A percentile compares a stretch with the other conserved stretches of the same genome.
These are phyloP conservation scores for Inonotus obliquus DNA, from an alignment of 1,284 basidiomycete genomes.

Conservation along the genomic window DNA sequence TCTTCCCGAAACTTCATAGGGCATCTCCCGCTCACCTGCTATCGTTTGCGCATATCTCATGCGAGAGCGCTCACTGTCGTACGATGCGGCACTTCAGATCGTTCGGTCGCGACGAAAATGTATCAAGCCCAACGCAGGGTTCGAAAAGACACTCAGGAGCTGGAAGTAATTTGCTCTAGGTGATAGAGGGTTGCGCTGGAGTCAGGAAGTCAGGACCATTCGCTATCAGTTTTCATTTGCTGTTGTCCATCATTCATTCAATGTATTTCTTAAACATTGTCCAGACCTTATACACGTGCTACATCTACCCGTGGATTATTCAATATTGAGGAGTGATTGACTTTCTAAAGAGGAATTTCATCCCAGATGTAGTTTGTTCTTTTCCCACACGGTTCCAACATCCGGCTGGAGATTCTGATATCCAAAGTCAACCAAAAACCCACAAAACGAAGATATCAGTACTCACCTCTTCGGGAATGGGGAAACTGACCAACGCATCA, in stretches of 20 bases:
- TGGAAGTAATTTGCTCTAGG: slow-evolving; percentile 12
- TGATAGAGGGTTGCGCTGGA: no score
- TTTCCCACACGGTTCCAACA: slow-evolving; percentile 42
- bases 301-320: background rate
- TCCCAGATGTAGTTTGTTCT: background rate
- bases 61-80: slow-evolving; percentile 59
- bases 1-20: no score
- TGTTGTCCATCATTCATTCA: no score
- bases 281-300: background rate
- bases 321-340: no score
- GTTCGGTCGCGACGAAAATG: slow-evolving; percentile 59
- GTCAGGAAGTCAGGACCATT: no score
- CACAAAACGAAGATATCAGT: slow-evolving; percentile 24
- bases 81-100: slow-evolving; percentile 53
- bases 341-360: background rate
- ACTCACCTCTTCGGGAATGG: slow-evolving; percentile 41
- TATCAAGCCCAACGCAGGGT: slow-evolving; percentile 66
- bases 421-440: background rate
- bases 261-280: background rate
- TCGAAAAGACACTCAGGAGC: slow-evolving; percentile 24
- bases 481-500: slow-evolving; percentile 38
- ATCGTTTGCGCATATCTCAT: slow-evolving; percentile 67
- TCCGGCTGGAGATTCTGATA: slow-evolving; percentile 39
- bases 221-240: background rate
- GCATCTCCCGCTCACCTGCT: slow-evolving; percentile 63